A percentile compares a stretch with the other conserved stretches of the same genome.
Evolutionary conservation across 2,329 filamentous ascomycete genomes (phyloP).

Genomic region (Diaporthe amygdali): DNA sequence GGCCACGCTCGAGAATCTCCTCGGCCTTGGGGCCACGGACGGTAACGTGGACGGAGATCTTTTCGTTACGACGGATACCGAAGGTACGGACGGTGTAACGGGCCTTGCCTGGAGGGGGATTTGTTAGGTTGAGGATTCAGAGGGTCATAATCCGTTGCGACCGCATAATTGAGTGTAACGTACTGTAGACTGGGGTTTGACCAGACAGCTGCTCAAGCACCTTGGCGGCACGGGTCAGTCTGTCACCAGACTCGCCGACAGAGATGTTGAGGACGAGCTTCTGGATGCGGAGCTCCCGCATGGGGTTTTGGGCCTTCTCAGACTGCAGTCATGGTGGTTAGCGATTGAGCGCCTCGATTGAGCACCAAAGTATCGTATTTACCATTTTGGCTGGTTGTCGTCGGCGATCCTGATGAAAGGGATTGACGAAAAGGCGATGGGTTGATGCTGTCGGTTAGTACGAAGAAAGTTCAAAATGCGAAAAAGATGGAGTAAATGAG

Average conservation of each 20-base stretch:
- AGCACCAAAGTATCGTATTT: constrained; percentile 6
- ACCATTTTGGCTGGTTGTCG: constrained; percentile 43
- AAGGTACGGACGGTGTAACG: constrained; percentile 99
- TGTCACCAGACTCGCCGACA: constrained; percentile 99
- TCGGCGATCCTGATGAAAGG: constrained; percentile 23
- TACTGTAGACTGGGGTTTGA: constrained; percentile 99
- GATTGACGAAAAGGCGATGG: constrained; percentile 24
- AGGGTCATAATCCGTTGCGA: neutral
- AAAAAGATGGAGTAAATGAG: constrained; percentile 16
- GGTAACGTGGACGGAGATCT: constrained; percentile 99
- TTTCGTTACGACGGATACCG: constrained; percentile 99
- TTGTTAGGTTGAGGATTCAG: neutral
- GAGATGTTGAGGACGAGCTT: constrained; percentile 99
- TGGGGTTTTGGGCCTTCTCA: constrained; percentile 95
- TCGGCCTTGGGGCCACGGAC: constrained; percentile 97
- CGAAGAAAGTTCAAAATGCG: neutral
- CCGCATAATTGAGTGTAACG: constrained; percentile 36
- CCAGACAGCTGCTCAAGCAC: constrained; percentile 99
- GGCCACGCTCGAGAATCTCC: constrained; percentile 99
- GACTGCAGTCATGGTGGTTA: constrained; percentile 53
- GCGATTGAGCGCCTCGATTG: constrained; percentile 24
- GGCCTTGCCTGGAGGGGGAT: constrained; percentile 78
- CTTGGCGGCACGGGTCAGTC: constrained; percentile 99
- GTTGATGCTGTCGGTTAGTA: constrained; percentile 21
- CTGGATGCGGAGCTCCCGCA: constrained; percentile 99